phyloP scores from a whole-genome alignment of 1,139 yeast species.

The Suhomyces maxii region DNA sequence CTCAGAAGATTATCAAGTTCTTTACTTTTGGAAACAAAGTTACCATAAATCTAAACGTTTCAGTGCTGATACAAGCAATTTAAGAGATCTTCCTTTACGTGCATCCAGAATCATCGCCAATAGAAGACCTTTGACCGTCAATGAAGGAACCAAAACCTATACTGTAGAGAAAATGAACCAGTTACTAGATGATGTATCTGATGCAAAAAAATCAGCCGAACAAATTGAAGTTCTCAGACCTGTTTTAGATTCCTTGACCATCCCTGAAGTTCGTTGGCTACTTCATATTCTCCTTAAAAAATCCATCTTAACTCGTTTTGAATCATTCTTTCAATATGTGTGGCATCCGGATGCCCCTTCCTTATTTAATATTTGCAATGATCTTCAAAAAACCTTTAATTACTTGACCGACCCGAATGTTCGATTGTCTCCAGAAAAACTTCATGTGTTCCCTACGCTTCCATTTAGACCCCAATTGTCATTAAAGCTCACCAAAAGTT shows the following conservation, averaged over 20 bases:
- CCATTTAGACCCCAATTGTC: conserved; percentile 78
- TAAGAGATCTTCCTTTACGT: conserved; percentile 45
- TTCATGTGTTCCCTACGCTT: conserved; percentile 46
- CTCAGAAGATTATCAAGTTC: conserved; percentile 35
- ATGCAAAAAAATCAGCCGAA: conserved; percentile 40
- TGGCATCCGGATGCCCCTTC: conserved; percentile 85
- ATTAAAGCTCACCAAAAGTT: conserved; percentile 48
- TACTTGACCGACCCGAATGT: conserved; percentile 51
- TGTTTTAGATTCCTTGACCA: conserved; percentile 56
- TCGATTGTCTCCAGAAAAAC: conserved; percentile 45
- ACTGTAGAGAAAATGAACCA: conserved; percentile 61
- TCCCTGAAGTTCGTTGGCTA: conserved; percentile 69
- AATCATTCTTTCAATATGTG: conserved; percentile 54
- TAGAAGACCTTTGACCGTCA: conserved; percentile 27
- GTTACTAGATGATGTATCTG: conserved; percentile 46
- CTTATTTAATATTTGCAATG: conserved; percentile 66
- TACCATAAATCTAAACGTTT: conserved; percentile 32
- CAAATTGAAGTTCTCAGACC: conserved; percentile 46
- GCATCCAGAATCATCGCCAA: conserved; percentile 40
- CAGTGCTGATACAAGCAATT: conserved; percentile 30
- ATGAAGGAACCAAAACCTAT: conserved; percentile 1
- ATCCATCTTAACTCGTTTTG: conserved; percentile 59
- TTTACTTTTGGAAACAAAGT: conserved; percentile 41
- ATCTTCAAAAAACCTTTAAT: conserved; percentile 61
- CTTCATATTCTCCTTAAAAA: conserved; percentile 65